Conservation (phyloP, 306 rosid genomes). For the Ammopiptanthus mongolicus region DNA sequence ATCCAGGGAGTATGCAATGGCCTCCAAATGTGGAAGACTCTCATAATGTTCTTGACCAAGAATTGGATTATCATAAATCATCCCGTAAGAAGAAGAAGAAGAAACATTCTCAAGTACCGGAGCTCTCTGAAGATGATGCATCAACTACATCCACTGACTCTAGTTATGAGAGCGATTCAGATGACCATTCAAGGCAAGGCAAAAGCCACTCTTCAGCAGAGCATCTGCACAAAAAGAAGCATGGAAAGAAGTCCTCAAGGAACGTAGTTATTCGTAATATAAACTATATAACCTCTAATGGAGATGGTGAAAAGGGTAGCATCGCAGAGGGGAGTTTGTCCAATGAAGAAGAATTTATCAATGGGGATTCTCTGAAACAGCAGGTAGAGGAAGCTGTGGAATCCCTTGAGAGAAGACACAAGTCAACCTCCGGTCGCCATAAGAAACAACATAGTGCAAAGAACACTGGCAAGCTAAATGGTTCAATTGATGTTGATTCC, state of each 20-base stretch:
- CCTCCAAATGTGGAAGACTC: constrained; percentile 63
- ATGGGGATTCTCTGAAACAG: constrained; percentile 77
- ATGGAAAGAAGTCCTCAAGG: constrained; percentile 73
- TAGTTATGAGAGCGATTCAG: constrained; percentile 65
- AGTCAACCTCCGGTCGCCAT: constrained; percentile 46
- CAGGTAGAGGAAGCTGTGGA: constrained; percentile 85
- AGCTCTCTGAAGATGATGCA: constrained; percentile 56
- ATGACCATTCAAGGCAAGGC: constrained; percentile 34
- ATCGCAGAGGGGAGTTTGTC: constrained; percentile 62
- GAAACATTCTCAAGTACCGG: constrained; percentile 47
- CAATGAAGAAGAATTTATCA: constrained; percentile 53
- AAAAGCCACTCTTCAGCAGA: constrained; percentile 45
- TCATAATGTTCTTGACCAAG: constrained; percentile 44
- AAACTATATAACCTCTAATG: constrained; percentile 84
- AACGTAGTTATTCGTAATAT: constrained; percentile 94
- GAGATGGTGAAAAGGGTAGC: constrained; percentile 67
- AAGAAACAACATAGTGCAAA: constrained; percentile 45
- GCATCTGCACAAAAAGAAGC: constrained; percentile 43
- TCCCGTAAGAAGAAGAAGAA: constrained; percentile 63
- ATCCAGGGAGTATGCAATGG: constrained; percentile 87
- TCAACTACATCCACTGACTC: constrained; percentile 50
- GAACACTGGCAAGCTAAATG: constrained; percentile 28
- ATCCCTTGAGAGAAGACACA: constrained; percentile 71
- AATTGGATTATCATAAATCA: constrained; percentile 40
- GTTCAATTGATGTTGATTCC: constrained; percentile 36